These are phyloP conservation scores for Trypanosoma scelopori DNA, from an alignment of 208 protist species.

Conservation along the genomic window DNA sequence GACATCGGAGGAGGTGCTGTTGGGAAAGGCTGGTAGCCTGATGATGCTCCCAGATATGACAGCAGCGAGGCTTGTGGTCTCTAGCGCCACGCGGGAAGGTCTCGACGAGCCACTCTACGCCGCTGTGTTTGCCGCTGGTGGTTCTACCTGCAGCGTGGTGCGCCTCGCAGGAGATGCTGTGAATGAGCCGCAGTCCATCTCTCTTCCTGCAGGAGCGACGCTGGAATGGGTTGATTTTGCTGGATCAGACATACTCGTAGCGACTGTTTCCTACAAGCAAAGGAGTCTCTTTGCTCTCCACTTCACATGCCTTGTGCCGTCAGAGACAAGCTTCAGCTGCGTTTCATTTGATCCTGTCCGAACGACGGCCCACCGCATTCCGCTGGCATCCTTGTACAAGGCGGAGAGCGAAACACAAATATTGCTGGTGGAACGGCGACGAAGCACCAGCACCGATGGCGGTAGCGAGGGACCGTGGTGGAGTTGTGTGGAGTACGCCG, in stretches of 20 bases:
- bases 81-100: neutral
- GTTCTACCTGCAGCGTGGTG: slow-evolving; percentile 8
- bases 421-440: slow-evolving; percentile 7
- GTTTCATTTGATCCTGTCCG: slow-evolving; percentile 18
- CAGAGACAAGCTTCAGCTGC: slow-evolving; percentile 10
- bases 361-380: slow-evolving; percentile 15
- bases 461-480: slow-evolving; percentile 10
- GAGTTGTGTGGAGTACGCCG: slow-evolving; percentile 20
- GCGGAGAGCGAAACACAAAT: slow-evolving; percentile 21
- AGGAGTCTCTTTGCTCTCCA: neutral
- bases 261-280: slow-evolving; percentile 10
- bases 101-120: neutral
- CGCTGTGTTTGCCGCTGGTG: slow-evolving; percentile 11
- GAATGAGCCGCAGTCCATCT: slow-evolving; percentile 5
- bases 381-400: slow-evolving; percentile 25
- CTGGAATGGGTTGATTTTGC: slow-evolving; percentile 20
- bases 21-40: neutral
- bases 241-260: slow-evolving; percentile 20
- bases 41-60: neutral
- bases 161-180: neutral
- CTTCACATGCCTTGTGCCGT: slow-evolving; percentile 24
- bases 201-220: slow-evolving; percentile 12
- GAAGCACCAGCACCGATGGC: neutral
- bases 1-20: slow-evolving; percentile 14
- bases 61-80: neutral